phyloP scores from a whole-genome alignment of 2,329 filamentous ascomycete genomes.

The Cladosporium sp. region DNA sequence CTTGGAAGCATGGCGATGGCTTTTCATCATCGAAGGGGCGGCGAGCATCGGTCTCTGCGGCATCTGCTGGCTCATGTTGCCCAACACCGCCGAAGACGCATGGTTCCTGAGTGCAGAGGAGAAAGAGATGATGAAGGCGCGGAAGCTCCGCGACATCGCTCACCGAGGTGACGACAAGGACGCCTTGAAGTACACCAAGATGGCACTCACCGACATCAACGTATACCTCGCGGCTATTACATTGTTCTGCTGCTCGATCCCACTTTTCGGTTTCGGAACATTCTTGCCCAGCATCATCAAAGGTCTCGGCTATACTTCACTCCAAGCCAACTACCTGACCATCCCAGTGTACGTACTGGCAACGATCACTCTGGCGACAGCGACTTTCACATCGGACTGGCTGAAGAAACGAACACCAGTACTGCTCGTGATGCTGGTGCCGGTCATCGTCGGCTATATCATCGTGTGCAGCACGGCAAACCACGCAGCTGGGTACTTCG shows the following conservation, averaged over 20 bases:
- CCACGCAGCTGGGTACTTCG: slow-evolving; percentile 31
- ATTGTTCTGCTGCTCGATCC: slow-evolving; percentile 36
- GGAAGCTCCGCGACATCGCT: slow-evolving; percentile 32
- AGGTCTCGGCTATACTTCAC: slow-evolving; percentile 44
- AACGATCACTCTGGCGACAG: slow-evolving; percentile 24
- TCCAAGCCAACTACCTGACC: slow-evolving; percentile 46
- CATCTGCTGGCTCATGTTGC: slow-evolving; percentile 27
- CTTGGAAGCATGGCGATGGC: slow-evolving; percentile 28
- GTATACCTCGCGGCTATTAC: slow-evolving; percentile 33
- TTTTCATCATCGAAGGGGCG: slow-evolving; percentile 25
- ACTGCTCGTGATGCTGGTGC: slow-evolving; percentile 31
- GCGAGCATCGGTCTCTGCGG: slow-evolving; percentile 18
- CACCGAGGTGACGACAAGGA: slow-evolving; percentile 36
- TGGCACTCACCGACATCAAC: slow-evolving; percentile 37
- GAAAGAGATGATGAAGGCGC: slow-evolving; percentile 28
- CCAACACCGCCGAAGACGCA: slow-evolving; percentile 29
- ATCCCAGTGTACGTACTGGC: slow-evolving; percentile 45
- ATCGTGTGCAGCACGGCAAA: slow-evolving; percentile 35
- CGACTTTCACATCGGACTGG: slow-evolving; percentile 30
- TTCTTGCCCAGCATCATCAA: slow-evolving; percentile 42
- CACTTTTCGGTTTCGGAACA: slow-evolving; percentile 25
- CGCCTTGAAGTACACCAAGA: slow-evolving; percentile 32
- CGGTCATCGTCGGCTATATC: slow-evolving; percentile 37
- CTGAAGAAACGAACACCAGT: slow-evolving; percentile 33
- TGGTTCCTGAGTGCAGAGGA: slow-evolving; percentile 32